Evolutionary conservation across 2,329 filamentous ascomycete species (phyloP).

Genomic region (Fusarium hostae): DNA sequence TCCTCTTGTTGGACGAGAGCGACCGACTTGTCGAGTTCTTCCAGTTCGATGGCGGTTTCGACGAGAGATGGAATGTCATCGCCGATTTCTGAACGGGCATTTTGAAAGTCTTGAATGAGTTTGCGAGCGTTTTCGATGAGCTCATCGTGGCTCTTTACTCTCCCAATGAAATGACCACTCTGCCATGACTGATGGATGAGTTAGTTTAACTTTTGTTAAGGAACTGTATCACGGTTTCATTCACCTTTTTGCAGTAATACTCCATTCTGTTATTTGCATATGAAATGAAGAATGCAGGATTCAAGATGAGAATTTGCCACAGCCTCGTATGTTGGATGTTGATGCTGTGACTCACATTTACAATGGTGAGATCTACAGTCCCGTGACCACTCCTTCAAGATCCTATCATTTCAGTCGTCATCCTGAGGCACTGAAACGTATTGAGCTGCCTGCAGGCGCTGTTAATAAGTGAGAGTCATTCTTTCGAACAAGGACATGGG

Average conservation of each 20-base stretch:
- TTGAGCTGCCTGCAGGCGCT: neutral
- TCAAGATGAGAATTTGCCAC: neutral
- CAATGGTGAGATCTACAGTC: neutral
- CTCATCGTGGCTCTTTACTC: neutral
- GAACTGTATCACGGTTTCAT: neutral
- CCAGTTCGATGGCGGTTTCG: neutral
- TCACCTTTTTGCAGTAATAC: neutral
- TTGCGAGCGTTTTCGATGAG: neutral
- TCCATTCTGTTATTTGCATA: neutral
- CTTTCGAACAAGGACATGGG: neutral
- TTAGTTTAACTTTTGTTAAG: neutral
- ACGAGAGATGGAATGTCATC: neutral
- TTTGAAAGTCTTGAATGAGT: neutral
- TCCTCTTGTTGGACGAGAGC: neutral
- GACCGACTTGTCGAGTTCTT: neutral
- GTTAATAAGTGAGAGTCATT: neutral
- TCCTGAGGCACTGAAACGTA: neutral
- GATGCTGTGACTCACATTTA: neutral
- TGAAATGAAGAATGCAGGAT: neutral
- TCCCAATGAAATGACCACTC: neutral
- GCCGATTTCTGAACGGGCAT: neutral
- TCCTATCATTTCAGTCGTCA: neutral
- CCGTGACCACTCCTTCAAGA: neutral
- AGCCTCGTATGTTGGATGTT: neutral
- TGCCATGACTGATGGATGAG: neutral